A percentile compares a stretch with the other conserved stretches of the same genome.
phyloP scores from a whole-genome alignment of 2,329 filamentous ascomycete species.

The Diaporthe sp. region DNA sequence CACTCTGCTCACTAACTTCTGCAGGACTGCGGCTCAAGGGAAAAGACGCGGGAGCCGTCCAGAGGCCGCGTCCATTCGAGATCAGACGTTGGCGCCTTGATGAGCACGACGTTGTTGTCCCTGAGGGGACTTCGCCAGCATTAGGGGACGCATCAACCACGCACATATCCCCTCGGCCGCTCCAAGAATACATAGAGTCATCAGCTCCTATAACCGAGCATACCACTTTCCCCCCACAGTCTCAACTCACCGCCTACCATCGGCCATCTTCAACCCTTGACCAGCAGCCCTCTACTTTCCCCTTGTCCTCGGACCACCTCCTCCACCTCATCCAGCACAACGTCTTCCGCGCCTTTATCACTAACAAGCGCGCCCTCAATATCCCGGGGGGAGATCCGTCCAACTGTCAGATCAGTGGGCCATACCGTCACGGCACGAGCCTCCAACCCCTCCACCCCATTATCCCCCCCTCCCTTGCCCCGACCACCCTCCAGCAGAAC shows the following conservation, averaged over 20 bases:
- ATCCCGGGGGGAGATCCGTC: not conserved
- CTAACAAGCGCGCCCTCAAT: not conserved
- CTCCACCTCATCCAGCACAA: conserved; percentile 15
- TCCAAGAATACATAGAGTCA: not conserved
- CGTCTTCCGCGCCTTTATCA: not conserved
- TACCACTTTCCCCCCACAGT: not conserved
- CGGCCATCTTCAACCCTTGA: not conserved
- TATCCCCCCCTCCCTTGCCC: not conserved
- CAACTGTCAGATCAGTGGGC: not conserved
- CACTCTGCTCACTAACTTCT: not conserved
- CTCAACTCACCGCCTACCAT: not conserved
- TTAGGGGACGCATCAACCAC: not conserved
- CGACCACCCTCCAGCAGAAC: not conserved
- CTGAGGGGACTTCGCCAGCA: not conserved
- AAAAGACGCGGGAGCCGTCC: not conserved
- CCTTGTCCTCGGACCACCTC: conserved; percentile 3
- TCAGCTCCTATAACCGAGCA: not conserved
- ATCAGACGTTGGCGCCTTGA: not conserved
- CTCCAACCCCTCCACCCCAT: not conserved
- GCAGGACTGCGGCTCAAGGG: not conserved
- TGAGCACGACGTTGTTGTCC: not conserved
- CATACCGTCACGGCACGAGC: not conserved
- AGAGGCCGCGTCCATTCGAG: not conserved
- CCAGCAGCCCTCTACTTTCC: not conserved
- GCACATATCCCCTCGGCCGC: not conserved